phyloP scores from a whole-genome alignment of 768 basidiomycete species.

The Lactifluus hygrophoroides region DNA sequence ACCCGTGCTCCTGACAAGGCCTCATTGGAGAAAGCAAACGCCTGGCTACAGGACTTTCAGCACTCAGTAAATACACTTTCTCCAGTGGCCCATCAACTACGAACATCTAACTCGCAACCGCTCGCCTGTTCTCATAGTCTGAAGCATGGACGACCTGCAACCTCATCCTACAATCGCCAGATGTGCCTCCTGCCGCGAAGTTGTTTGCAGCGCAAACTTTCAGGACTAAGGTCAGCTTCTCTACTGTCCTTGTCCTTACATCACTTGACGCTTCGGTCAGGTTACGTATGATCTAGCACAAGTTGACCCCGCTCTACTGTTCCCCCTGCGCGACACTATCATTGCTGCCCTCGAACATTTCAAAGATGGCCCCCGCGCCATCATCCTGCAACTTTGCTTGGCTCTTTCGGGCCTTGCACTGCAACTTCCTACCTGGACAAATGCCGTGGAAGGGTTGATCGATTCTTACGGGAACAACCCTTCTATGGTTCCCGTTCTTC shows the following conservation, averaged over 20 bases:
- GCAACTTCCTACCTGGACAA: conserved; percentile 80
- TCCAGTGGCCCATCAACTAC: conserved; percentile 47
- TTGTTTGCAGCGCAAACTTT: conserved; percentile 97
- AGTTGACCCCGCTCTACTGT: conserved; percentile 62
- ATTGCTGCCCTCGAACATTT: conserved; percentile 66
- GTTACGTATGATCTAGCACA: conserved; percentile 93
- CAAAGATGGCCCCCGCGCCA: conserved; percentile 67
- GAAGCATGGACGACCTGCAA: conserved; percentile 97
- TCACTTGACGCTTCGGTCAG: conserved; percentile 37
- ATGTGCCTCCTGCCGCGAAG: conserved; percentile 71
- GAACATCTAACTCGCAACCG: conserved; percentile 57
- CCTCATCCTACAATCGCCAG: conserved; percentile 73
- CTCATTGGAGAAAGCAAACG: conserved; percentile 79
- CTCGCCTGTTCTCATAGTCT: conserved; percentile 63
- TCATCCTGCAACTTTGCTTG: conserved; percentile 84
- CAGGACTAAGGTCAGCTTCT: conserved; percentile 69
- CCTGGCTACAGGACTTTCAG: conserved; percentile 97
- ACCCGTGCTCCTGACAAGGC: conserved; percentile 72
- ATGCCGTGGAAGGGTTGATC: conserved; percentile 74
- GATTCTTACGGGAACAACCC: conserved; percentile 81
- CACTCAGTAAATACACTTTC: conserved; percentile 92
- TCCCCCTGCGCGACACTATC: conserved; percentile 82
- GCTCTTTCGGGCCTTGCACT: conserved; percentile 86
- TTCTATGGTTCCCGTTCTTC: conserved; percentile 67
- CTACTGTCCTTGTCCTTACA: neutral